Conservation (phyloP, 1,139 yeast genomes). For the Suhomyces kunorum region DNA sequence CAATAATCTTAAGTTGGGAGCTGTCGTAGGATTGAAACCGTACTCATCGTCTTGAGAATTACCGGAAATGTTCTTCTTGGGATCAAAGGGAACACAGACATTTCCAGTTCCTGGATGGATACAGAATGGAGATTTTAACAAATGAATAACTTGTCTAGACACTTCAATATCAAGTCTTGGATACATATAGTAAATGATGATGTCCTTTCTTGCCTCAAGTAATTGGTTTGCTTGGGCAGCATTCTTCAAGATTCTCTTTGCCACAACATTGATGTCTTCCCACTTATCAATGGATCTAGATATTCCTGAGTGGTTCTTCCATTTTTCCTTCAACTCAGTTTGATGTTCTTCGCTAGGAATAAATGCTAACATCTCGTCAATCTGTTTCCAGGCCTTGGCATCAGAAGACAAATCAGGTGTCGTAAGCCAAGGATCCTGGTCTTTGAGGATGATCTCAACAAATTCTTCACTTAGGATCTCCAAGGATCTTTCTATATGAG, state of each 20-base stretch:
- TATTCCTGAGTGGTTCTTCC: constrained; percentile 35
- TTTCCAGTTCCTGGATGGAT: constrained; percentile 98
- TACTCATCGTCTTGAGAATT: constrained; percentile 41
- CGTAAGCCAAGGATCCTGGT: constrained; percentile 79
- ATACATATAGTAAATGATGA: constrained; percentile 76
- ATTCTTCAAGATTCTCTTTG: constrained; percentile 48
- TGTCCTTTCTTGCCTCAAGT: constrained; percentile 79
- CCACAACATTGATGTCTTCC: constrained; percentile 73
- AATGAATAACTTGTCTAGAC: constrained; percentile 84
- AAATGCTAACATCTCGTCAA: constrained; percentile 58
- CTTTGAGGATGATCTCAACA: constrained; percentile 63
- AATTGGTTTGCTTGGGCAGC: constrained; percentile 44
- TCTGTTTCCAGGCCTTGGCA: constrained; percentile 46
- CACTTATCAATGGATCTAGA: constrained; percentile 60
- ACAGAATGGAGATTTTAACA: constrained; percentile 96
- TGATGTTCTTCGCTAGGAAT: constrained; percentile 62
- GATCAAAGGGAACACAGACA: constrained; percentile 92
- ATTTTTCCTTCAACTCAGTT: constrained; percentile 49
- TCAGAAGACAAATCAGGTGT: constrained; percentile 29
- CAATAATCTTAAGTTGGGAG: constrained; percentile 72
- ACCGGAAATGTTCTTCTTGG: constrained; percentile 39
- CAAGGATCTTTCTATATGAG: constrained; percentile 77
- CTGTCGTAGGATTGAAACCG: constrained; percentile 74
- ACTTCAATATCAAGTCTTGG: constrained; percentile 95
- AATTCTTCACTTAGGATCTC: constrained; percentile 66